phyloP scores from a whole-genome alignment of 2,329 filamentous ascomycete genomes.

The Cordyceps sp. region DNA sequence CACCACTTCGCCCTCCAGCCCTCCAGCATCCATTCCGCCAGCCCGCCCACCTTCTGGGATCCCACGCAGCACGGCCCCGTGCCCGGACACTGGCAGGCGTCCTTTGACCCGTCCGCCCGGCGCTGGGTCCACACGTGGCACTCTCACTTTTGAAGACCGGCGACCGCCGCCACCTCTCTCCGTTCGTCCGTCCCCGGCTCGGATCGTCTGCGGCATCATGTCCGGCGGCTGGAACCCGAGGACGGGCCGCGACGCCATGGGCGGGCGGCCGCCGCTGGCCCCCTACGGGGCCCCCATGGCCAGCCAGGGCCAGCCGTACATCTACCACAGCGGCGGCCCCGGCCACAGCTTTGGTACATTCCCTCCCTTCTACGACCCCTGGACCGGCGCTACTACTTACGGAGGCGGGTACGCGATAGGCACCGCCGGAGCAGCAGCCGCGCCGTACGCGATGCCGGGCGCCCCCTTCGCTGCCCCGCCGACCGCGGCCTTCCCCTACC shows the following conservation, averaged over 20 bases:
- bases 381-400: slow-evolving; percentile 12
- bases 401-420: slow-evolving; percentile 7
- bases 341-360: slow-evolving; percentile 14
- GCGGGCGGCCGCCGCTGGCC: slow-evolving; percentile 14
- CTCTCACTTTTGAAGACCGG: slow-evolving; percentile 7
- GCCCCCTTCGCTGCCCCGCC: too few relatives aligned
- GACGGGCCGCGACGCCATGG: slow-evolving; percentile 19
- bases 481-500: slow-evolving; percentile 15
- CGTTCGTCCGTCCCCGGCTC: too few relatives aligned
- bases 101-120: slow-evolving; percentile 11
- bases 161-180: too few relatives aligned
- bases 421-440: slow-evolving; percentile 2
- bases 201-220: slow-evolving; percentile 11
- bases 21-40: slow-evolving; percentile 1
- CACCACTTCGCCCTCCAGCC: background rate
- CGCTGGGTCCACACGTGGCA: slow-evolving; percentile 22
- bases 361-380: slow-evolving; percentile 7
- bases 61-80: slow-evolving; percentile 13
- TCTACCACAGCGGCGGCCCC: slow-evolving; percentile 19
- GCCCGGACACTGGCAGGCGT: slow-evolving; percentile 18
- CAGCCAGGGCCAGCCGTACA: slow-evolving; percentile 19
- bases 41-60: slow-evolving; percentile 10
- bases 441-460: too few relatives aligned
- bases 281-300: slow-evolving; percentile 17
- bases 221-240: slow-evolving; percentile 23